phyloP scores from a whole-genome alignment of 2,329 filamentous ascomycete genomes.

The Botrytis tulipae region DNA sequence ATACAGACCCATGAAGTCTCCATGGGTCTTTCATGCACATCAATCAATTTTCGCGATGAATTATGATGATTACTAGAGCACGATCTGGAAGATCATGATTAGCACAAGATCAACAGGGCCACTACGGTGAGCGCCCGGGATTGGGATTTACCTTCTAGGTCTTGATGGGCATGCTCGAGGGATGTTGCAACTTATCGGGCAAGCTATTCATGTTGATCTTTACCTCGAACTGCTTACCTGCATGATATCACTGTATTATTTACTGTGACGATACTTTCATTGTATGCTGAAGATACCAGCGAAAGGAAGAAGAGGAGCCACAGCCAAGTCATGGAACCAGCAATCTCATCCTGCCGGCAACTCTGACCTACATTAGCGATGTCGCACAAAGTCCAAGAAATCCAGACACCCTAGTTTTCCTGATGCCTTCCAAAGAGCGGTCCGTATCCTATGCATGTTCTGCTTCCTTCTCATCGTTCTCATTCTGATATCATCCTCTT shows the following conservation, averaged over 20 bases:
- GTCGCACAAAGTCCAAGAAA: constrained; percentile 7
- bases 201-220: constrained; percentile 13
- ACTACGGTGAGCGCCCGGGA: background rate
- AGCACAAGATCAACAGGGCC: constrained; percentile 11
- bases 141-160: background rate
- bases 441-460: constrained; percentile 19
- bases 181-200: background rate
- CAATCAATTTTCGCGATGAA: constrained; percentile 5
- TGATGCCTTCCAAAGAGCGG: background rate
- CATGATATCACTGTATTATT: background rate
- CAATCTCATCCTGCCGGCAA: constrained; percentile 11
- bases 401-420: background rate
- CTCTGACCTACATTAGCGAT: constrained; percentile 8
- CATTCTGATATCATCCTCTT: constrained; percentile 3
- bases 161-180: background rate
- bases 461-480: background rate
- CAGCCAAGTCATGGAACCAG: constrained; percentile 14
- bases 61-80: constrained; percentile 1
- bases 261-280: background rate
- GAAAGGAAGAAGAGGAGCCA: constrained; percentile 11
- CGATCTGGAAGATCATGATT: constrained; percentile 7
- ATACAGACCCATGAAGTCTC: background rate
- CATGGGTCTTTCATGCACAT: constrained; percentile 13
- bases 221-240: background rate
- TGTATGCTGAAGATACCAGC: constrained; percentile 1